These are phyloP conservation scores for Astragalus membranaceus DNA, from an alignment of 306 rosid species.

Conservation along the genomic window DNA sequence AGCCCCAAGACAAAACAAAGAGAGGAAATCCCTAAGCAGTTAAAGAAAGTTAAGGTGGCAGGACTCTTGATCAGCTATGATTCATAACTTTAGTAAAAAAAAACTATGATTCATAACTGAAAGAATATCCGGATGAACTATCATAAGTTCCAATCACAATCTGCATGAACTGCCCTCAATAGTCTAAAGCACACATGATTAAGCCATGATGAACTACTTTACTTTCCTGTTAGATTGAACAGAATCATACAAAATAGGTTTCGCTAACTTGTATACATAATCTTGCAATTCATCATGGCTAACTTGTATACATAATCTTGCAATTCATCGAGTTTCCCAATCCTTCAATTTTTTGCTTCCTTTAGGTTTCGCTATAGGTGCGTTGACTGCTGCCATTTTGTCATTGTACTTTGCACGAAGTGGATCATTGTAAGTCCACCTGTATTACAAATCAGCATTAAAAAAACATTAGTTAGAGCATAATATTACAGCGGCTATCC, in stretches of 20 bases:
- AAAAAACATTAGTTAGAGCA: constrained; percentile 12
- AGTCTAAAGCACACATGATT: constrained; percentile 3
- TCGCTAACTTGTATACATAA: not conserved
- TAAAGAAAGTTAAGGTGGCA: too few species aligned
- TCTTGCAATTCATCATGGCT: constrained; percentile 26
- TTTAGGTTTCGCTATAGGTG: constrained; percentile 59
- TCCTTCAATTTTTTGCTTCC: constrained; percentile 89
- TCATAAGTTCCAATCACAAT: not conserved
- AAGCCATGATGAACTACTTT: not conserved
- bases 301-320: not conserved
- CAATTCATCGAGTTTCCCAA: constrained; percentile 57
- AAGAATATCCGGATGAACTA: too few species aligned
- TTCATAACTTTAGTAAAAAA: too few species aligned
- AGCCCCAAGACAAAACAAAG: too few species aligned
- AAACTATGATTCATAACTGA: too few species aligned
- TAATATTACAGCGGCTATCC: not conserved
- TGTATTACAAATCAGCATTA: constrained; percentile 31
- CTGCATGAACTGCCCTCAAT: constrained; percentile 6
- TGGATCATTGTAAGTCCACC: constrained; percentile 95
- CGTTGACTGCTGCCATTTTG: constrained; percentile 87
- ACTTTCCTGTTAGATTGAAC: not conserved
- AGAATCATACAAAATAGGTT: not conserved
- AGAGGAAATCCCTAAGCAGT: too few species aligned
- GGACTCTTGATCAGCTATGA: too few species aligned
- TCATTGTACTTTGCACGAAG: constrained; percentile 87